Base-by-base conservation (phyloP, 352 stramenopile species). In the Phytophthora pistaciae region DNA sequence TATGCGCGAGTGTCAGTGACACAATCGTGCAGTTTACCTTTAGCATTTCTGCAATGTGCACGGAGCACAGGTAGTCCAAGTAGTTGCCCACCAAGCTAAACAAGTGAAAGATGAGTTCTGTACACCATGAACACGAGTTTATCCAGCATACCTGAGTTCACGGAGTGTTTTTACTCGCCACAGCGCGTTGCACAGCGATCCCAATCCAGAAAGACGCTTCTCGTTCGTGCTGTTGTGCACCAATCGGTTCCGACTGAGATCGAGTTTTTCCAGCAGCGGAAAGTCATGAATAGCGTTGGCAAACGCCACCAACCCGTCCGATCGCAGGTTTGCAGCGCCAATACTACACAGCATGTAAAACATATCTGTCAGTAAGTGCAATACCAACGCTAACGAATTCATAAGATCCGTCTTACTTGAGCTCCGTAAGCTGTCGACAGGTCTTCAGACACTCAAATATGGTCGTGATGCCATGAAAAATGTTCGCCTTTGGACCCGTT, bases 201-300 rank as follows among this genome's bases (percentile, higher is more conserved):
- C 83, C 20, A 94, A 40, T 0, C 87, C 87, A 6, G 72, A 64
- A 18, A 80, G 44, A 25, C 78, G 83, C 20, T 79, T 79, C 33
- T 94, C 83, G 5, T 85, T 79, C 25, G 76, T 88, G 56, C 83
- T 87, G 54, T 93, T 94, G 59, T 68, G 60, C 20, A 66, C 64
- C 14, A 93, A 27, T 18, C 69, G 58, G 61, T 93, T 94, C 20
- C 49, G 20, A 68, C 80, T 84, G 2, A 94, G 29, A 20, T 80
- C 69, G 10, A 94, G 78, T 8, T 65, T 79, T 48, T 90, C 80
- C 14, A 94, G 64, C 5, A 61, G 60, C 20, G 56, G 29, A 16
- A 85, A 75, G 6, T 82, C 66, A 18, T 72, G 54, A 21, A 94
- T 81, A 0, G 56, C 74, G 33, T 85, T 81, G 5, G 85, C 66